A percentile compares a stretch with the other conserved stretches of the same genome.
phyloP scores from a whole-genome alignment of 108 stramenopile genomes.

The Skeletonema tropicum region DNA sequence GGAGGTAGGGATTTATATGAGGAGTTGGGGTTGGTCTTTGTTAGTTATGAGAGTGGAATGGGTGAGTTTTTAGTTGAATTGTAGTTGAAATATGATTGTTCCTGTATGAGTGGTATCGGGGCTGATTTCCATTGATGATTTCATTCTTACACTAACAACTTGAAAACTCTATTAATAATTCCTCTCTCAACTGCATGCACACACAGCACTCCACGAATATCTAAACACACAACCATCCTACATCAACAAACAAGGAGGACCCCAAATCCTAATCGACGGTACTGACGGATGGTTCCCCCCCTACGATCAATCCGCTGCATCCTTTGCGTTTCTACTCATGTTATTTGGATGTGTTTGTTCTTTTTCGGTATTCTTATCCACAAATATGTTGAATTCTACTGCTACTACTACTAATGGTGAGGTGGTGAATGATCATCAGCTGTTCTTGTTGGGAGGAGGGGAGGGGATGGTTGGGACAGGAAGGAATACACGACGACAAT shows the following conservation, averaged over 20 bases:
- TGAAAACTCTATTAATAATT: background rate
- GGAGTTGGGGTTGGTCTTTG: slow-evolving; percentile 45
- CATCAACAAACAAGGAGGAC: slow-evolving; percentile 16
- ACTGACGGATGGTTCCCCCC: slow-evolving; percentile 19
- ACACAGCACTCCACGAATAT: slow-evolving; percentile 24
- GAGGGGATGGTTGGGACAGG: background rate
- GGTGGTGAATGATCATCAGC: slow-evolving; percentile 5
- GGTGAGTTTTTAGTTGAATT: slow-evolving; percentile 13
- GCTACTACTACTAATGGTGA: background rate
- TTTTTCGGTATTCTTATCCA: slow-evolving; percentile 34
- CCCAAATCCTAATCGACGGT: slow-evolving; percentile 45
- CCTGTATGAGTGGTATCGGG: too few species aligned
- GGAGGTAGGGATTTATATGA: slow-evolving; percentile 13
- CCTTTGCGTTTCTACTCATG: slow-evolving; percentile 36
- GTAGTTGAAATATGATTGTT: background rate
- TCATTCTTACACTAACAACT: background rate
- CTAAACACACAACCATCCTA: slow-evolving; percentile 14
- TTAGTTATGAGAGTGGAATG: slow-evolving; percentile 34
- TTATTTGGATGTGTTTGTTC: slow-evolving; percentile 49
- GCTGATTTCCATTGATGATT: too few species aligned
- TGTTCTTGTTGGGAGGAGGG: slow-evolving; percentile 26
- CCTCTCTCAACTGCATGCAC: background rate
- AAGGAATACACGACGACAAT: background rate
- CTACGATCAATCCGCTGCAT: slow-evolving; percentile 15
- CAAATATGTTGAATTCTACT: too few species aligned